Conservation (phyloP, 129 eudicot genomes). For the Chrysanthemum lavandulifolium region DNA sequence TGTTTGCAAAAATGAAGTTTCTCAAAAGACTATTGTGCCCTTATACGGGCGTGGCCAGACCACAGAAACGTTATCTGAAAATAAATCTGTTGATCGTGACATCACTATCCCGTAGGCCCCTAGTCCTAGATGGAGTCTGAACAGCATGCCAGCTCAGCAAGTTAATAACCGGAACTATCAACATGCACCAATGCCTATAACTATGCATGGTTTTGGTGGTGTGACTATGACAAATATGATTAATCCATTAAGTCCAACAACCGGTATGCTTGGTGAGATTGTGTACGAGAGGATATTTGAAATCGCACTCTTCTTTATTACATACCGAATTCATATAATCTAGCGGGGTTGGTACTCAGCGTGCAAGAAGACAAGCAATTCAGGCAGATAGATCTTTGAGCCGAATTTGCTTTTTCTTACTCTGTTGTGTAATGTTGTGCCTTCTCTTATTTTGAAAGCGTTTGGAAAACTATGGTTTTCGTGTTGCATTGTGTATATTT, state of each 20-base stretch:
- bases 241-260: constrained; percentile 37
- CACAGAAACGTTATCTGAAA: constrained; percentile 28
- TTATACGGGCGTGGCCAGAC: constrained; percentile 75
- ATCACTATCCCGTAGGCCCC: constrained; percentile 66
- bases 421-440: constrained; percentile 67
- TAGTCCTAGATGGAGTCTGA: constrained; percentile 44
- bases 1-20: constrained; percentile 68
- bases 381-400: constrained; percentile 69
- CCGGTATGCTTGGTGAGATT: constrained; percentile 64
- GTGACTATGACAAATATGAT: constrained; percentile 39
- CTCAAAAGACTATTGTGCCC: constrained; percentile 62
- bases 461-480: background rate
- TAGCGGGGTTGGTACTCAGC: constrained; percentile 46
- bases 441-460: constrained; percentile 58
- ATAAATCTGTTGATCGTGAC: constrained; percentile 22
- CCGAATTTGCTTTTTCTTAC: constrained; percentile 64
- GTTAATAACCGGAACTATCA: constrained; percentile 25
- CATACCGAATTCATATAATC: constrained; percentile 52
- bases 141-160: constrained; percentile 34
- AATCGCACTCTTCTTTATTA: constrained; percentile 40
- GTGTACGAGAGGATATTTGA: constrained; percentile 63
- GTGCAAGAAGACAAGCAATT: constrained; percentile 66
- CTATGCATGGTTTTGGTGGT: constrained; percentile 34
- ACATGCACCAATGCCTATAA: constrained; percentile 32
- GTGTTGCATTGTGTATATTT: constrained; percentile 21